Conservation (phyloP, 2,329 filamentous ascomycete genomes). For the Rhynchosporium secalis region DNA sequence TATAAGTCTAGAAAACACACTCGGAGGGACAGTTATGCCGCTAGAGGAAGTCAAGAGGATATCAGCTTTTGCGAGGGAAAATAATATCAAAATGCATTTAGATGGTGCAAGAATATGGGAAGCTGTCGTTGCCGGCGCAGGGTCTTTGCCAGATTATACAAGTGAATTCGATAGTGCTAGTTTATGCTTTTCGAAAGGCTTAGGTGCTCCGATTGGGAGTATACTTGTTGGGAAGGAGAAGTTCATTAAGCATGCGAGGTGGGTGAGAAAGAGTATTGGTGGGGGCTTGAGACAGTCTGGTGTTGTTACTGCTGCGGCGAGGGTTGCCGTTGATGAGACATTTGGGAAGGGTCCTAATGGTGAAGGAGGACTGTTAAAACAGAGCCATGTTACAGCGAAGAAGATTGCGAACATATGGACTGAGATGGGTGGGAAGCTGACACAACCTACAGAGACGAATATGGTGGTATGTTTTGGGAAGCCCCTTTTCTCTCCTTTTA, state of each 20-base stretch:
- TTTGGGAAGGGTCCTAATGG: conserved; percentile 61
- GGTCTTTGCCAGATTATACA: conserved; percentile 65
- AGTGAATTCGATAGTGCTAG: conserved; percentile 71
- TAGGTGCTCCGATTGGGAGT: conserved; percentile 78
- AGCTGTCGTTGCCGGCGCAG: conserved; percentile 69
- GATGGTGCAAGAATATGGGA: conserved; percentile 85
- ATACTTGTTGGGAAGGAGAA: conserved; percentile 64
- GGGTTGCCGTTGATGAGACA: conserved; percentile 76
- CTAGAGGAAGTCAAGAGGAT: conserved; percentile 70
- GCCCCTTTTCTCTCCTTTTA: no score
- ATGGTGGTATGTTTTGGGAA: conserved; percentile 51
- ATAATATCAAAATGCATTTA: conserved; percentile 70
- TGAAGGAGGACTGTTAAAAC: conserved; percentile 60
- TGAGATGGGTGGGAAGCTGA: conserved; percentile 58
- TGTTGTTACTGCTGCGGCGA: conserved; percentile 71
- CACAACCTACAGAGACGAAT: conserved; percentile 66
- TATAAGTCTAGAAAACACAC: conserved; percentile 83
- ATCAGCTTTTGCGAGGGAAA: conserved; percentile 62
- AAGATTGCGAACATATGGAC: conserved; percentile 62
- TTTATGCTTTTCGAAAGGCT: conserved; percentile 79
- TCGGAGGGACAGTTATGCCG: conserved; percentile 77
- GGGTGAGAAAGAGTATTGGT: conserved; percentile 78
- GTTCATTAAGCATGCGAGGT: conserved; percentile 63
- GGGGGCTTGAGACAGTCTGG: conserved; percentile 77
- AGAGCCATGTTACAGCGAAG: conserved; percentile 63